These are phyloP conservation scores for Raphanus sativus DNA, from an alignment of 345 rosid species.

Conservation along the genomic window DNA sequence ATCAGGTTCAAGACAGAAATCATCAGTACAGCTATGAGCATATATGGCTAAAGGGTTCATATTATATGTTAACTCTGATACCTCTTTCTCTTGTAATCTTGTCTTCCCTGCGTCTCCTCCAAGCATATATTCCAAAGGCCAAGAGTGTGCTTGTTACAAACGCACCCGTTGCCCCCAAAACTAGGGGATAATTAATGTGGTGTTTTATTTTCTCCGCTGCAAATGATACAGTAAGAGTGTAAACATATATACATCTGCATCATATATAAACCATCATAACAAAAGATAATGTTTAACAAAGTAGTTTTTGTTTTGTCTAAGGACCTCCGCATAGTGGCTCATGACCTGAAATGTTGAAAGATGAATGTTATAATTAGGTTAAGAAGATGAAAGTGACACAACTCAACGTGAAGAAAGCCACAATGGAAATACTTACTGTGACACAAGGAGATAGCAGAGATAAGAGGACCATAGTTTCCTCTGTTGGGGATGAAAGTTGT, in stretches of 20 bases:
- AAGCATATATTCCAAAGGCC: conserved; percentile 36
- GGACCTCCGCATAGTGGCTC: conserved; percentile 27
- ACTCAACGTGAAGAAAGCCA: not conserved
- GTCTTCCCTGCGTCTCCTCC: conserved; percentile 18
- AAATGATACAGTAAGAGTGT: not conserved
- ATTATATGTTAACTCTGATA: not conserved
- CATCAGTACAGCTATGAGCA: not conserved
- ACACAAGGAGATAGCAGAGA: conserved; percentile 61
- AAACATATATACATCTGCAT: not conserved
- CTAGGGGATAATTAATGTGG: not conserved
- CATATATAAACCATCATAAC: not conserved
- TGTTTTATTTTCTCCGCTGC: conserved; percentile 20
- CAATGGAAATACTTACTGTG: conserved; percentile 32
- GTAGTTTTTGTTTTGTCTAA: not conserved
- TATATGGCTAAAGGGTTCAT: not conserved
- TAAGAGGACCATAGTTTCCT: conserved; percentile 61
- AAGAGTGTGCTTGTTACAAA: conserved; percentile 4
- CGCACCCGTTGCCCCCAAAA: not conserved
- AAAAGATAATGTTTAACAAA: not conserved
- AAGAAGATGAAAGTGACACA: not conserved
- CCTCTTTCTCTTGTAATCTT: conserved; percentile 8
- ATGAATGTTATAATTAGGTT: not conserved
- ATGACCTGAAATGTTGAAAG: conserved; percentile 1
- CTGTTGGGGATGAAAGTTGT: conserved; percentile 43
- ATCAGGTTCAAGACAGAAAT: not conserved